Evolutionary conservation across 768 basidiomycete genomes (phyloP).

Genomic region (Termitomyces sp.): DNA sequence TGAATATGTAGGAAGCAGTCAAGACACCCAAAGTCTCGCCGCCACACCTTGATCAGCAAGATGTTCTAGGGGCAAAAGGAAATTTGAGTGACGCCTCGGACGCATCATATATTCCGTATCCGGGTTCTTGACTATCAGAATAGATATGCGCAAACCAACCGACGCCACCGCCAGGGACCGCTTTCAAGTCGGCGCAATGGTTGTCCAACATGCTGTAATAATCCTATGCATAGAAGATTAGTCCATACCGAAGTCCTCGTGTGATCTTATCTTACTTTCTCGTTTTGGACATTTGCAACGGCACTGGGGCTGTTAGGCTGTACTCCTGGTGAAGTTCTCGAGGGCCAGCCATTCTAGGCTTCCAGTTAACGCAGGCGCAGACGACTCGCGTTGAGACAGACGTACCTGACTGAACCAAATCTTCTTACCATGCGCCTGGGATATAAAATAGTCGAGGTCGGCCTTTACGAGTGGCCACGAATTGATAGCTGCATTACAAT

Average conservation of each 20-base stretch:
- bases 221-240: slow-evolving; percentile 32
- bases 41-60: slow-evolving; percentile 8
- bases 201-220: slow-evolving; percentile 67
- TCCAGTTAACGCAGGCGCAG: neutral
- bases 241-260: too few relatives aligned
- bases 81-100: slow-evolving; percentile 30
- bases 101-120: slow-evolving; percentile 64
- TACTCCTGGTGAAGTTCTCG: slow-evolving; percentile 55
- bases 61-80: slow-evolving; percentile 14
- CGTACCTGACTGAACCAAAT: slow-evolving; percentile 70
- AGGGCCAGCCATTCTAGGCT: slow-evolving; percentile 77
- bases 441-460: slow-evolving; percentile 68
- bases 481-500: slow-evolving; percentile 36
- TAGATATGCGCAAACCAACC: slow-evolving; percentile 89
- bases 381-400: neutral
- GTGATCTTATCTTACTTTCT: slow-evolving; percentile 41
- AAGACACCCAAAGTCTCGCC: neutral
- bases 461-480: slow-evolving; percentile 62
- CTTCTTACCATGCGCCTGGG: slow-evolving; percentile 59
- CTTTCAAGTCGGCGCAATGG: slow-evolving; percentile 63
- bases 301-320: slow-evolving; percentile 64
- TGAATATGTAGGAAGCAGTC: neutral
- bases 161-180: slow-evolving; percentile 55
- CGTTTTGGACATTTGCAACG: slow-evolving; percentile 58
- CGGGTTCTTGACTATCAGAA: slow-evolving; percentile 60